phyloP scores from a whole-genome alignment of 805 yeast species.

The Candida parachauliodes region DNA sequence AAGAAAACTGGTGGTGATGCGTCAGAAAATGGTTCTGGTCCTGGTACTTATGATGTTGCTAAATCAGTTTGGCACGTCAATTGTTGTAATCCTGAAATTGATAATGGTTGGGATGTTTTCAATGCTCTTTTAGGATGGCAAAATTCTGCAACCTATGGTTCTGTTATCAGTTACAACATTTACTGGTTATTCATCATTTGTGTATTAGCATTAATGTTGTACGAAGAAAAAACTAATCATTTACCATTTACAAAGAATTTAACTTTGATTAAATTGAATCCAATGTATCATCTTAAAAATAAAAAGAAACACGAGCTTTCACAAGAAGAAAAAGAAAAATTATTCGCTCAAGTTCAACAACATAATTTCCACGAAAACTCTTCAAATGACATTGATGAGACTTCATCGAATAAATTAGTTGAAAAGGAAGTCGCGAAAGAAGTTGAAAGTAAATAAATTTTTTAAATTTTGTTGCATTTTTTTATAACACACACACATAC shows the following conservation, averaged over 20 bases:
- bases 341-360: slow-evolving; percentile 37
- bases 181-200: slow-evolving; percentile 74
- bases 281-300: slow-evolving; percentile 31
- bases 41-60: slow-evolving; percentile 81
- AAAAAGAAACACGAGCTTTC: slow-evolving; percentile 45
- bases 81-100: slow-evolving; percentile 89
- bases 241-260: slow-evolving; percentile 56
- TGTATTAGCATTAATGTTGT: slow-evolving; percentile 57
- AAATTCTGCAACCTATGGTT: slow-evolving; percentile 87
- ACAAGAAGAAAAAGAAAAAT: slow-evolving; percentile 47
- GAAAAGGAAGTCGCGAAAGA: slow-evolving; percentile 1
- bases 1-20: slow-evolving; percentile 84
- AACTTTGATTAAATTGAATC: slow-evolving; percentile 28
- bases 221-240: slow-evolving; percentile 76
- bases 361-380: slow-evolving; percentile 10
- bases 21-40: slow-evolving; percentile 83
- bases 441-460: neutral
- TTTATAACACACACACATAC: slow-evolving; percentile 8
- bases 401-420: slow-evolving; percentile 5
- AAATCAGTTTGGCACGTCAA: slow-evolving; percentile 91
- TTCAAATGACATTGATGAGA: slow-evolving; percentile 5
- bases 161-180: slow-evolving; percentile 77
- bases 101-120: slow-evolving; percentile 93
- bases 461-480: no score
- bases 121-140: slow-evolving; percentile 94